A percentile compares a stretch with the other conserved stretches of the same genome.
Conservation (phyloP, 208 protist genomes). For the Trypanosoma theileri region DNA sequence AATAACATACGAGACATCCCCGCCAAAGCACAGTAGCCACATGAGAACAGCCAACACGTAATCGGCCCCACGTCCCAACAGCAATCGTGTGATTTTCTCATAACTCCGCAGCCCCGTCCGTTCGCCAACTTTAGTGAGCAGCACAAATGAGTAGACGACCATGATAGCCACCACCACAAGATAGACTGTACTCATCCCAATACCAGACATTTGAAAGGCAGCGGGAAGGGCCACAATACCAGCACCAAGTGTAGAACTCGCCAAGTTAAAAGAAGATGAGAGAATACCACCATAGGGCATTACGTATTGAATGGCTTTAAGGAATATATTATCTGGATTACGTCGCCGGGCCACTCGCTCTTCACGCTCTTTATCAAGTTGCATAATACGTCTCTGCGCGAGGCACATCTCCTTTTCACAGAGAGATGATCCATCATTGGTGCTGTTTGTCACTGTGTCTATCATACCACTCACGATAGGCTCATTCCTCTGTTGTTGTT, state of each 20-base stretch:
- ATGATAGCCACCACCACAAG: slow-evolving; percentile 37
- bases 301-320: slow-evolving; percentile 34
- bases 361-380: slow-evolving; percentile 24
- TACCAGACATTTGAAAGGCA: slow-evolving; percentile 55
- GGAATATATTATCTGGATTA: slow-evolving; percentile 39
- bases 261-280: slow-evolving; percentile 53
- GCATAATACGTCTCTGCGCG: slow-evolving; percentile 24
- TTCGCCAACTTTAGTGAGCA: slow-evolving; percentile 46
- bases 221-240: slow-evolving; percentile 59
- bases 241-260: slow-evolving; percentile 64
- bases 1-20: slow-evolving; percentile 57
- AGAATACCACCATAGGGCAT: slow-evolving; percentile 58
- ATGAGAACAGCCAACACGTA: slow-evolving; percentile 54
- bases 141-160: slow-evolving; percentile 61
- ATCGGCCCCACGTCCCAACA: slow-evolving; percentile 43
- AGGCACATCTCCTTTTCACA: not conserved
- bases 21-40: slow-evolving; percentile 61
- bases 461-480: too few species aligned
- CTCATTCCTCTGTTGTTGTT: too few species aligned
- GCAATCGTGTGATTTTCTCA: slow-evolving; percentile 43
- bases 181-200: slow-evolving; percentile 32
- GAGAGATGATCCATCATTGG: not conserved
- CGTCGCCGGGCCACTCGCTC: slow-evolving; percentile 41
- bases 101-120: slow-evolving; percentile 52
- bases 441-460: too few species aligned